phyloP scores from a whole-genome alignment of 345 rosid genomes.

The Brassica carinata region DNA sequence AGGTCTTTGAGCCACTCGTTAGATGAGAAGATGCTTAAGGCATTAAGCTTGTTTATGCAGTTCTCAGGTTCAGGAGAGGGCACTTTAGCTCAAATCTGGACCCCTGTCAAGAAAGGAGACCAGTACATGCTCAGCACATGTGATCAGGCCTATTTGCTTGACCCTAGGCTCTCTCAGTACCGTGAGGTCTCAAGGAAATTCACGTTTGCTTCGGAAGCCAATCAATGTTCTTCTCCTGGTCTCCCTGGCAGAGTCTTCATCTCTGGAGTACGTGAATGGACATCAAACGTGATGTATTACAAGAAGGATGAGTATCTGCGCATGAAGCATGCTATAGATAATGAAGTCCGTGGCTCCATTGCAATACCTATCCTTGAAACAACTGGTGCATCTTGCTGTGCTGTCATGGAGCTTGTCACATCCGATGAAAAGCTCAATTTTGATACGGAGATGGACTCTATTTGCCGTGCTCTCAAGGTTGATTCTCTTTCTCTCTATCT shows the following conservation, averaged over 20 bases:
- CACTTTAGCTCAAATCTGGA: slow-evolving; percentile 89
- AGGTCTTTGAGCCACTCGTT: slow-evolving; percentile 54
- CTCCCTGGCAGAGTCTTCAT: slow-evolving; percentile 92
- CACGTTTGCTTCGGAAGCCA: slow-evolving; percentile 67
- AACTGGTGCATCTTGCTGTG: slow-evolving; percentile 56
- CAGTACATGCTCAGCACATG: slow-evolving; percentile 64
- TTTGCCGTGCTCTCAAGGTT: slow-evolving; percentile 81
- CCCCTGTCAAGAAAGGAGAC: slow-evolving; percentile 66
- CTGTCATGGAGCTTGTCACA: slow-evolving; percentile 92
- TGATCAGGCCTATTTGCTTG: slow-evolving; percentile 86
- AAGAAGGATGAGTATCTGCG: slow-evolving; percentile 67
- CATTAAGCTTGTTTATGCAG: slow-evolving; percentile 73
- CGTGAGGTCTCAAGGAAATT: slow-evolving; percentile 86
- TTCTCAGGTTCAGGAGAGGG: slow-evolving; percentile 77
- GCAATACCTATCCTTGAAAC: slow-evolving; percentile 76
- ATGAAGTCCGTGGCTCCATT: slow-evolving; percentile 75
- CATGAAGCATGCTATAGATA: slow-evolving; percentile 62
- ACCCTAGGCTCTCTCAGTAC: slow-evolving; percentile 74
- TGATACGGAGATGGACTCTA: slow-evolving; percentile 69
- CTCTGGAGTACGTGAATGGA: slow-evolving; percentile 91
- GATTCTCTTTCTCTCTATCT: slow-evolving; percentile 18
- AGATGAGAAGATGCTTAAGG: slow-evolving; percentile 87
- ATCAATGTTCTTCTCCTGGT: slow-evolving; percentile 58
- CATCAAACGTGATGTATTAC: slow-evolving; percentile 79
- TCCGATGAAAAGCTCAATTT: slow-evolving; percentile 72